phyloP scores from a whole-genome alignment of 2,329 filamentous ascomycete species.

The Metarhizium album region DNA sequence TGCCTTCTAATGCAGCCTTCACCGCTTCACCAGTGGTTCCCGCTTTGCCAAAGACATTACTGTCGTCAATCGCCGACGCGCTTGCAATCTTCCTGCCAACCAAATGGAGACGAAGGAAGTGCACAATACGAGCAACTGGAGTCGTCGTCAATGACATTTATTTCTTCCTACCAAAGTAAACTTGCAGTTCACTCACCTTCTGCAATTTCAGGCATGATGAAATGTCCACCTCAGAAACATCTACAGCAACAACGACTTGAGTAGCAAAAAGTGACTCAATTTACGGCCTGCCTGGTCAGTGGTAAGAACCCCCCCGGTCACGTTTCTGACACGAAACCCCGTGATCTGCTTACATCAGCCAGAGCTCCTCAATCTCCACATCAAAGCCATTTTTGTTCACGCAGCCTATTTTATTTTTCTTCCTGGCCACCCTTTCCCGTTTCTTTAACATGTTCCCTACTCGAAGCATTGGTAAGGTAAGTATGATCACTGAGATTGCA shows the following conservation, averaged over 20 bases:
- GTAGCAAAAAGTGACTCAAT: not conserved
- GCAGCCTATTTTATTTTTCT: constrained; percentile 19
- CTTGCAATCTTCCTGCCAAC: constrained; percentile 69
- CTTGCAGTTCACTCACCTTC: constrained; percentile 33
- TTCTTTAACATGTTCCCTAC: constrained; percentile 4
- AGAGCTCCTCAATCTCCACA: constrained; percentile 7
- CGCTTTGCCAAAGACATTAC: constrained; percentile 81
- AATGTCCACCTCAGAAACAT: not conserved
- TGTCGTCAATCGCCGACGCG: constrained; percentile 65
- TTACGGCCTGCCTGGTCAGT: not conserved
- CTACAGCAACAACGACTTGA: not conserved
- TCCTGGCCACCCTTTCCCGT: constrained; percentile 7
- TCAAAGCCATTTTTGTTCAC: constrained; percentile 15
- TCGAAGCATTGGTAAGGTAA: constrained; percentile 10
- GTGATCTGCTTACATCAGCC: constrained; percentile 18
- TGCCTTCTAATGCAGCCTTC: constrained; percentile 61
- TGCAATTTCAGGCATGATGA: constrained; percentile 51
- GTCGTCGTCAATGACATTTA: constrained; percentile 2
- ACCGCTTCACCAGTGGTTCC: constrained; percentile 71
- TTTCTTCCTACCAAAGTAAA: not conserved
- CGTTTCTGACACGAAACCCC: constrained; percentile 21
- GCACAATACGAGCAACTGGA: constrained; percentile 72
- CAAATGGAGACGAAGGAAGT: constrained; percentile 74
- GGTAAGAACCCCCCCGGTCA: constrained; percentile 3
- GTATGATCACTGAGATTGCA: constrained; percentile 5